Conservation (phyloP, 2,329 filamentous ascomycete species). For the Chaetothyriales sp. region DNA sequence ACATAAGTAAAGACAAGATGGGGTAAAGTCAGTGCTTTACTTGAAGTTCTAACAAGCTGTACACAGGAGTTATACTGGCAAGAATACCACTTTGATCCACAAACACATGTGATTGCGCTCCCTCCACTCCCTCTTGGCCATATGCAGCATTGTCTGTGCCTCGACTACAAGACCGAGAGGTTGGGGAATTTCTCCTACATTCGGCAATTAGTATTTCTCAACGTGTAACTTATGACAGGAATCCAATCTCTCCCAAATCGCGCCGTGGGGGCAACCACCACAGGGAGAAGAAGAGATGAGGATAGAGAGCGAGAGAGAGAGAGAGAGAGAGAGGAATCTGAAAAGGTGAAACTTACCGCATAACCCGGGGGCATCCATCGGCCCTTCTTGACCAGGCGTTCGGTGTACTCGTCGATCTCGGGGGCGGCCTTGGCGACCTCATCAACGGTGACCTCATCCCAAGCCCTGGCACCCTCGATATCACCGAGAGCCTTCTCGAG, state of each 20-base stretch:
- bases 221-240: constrained; percentile 7
- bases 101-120: not conserved
- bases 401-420: constrained; percentile 94
- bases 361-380: constrained; percentile 97
- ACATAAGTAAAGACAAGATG: not conserved
- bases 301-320: not conserved
- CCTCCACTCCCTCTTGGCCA: not conserved
- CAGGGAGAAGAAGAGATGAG: not conserved
- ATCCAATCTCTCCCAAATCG: not conserved
- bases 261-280: no score
- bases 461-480: constrained; percentile 88
- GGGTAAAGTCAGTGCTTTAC: not conserved
- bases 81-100: not conserved
- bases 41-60: not conserved
- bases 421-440: constrained; percentile 87
- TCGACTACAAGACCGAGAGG: constrained; percentile 73
- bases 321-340: constrained; percentile 7
- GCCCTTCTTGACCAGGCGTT: constrained; percentile 88
- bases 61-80: not conserved
- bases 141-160: not conserved
- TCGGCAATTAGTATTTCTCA: not conserved
- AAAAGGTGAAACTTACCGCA: constrained; percentile 53
- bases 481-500: constrained; percentile 90
- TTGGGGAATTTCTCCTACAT: constrained; percentile 94
- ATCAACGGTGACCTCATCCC: constrained; percentile 95